A percentile compares a stretch with the other conserved stretches of the same genome.
phyloP scores from a whole-genome alignment of 305 asterid genomes.

The Stenogyne calaminthoides region DNA sequence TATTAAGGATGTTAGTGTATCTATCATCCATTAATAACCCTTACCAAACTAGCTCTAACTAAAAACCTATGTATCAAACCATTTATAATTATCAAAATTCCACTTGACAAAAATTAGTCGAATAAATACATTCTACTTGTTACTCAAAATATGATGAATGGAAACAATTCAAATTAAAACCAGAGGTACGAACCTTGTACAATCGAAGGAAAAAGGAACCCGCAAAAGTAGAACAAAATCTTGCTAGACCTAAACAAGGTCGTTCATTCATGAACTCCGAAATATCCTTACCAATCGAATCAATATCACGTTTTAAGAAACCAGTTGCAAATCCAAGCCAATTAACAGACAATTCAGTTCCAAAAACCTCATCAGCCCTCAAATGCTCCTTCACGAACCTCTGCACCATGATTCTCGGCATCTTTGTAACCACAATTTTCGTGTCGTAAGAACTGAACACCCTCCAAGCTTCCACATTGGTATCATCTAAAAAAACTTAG shows the following conservation, averaged over 20 bases:
- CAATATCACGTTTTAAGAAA: conserved; percentile 42
- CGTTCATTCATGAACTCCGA: conserved; percentile 34
- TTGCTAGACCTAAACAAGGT: conserved; percentile 66
- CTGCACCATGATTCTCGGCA: conserved; percentile 83
- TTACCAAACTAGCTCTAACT: no score
- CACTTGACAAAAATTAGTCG: no score
- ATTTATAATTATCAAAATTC: neutral
- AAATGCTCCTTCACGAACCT: conserved; percentile 80
- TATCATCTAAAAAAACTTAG: conserved; percentile 73
- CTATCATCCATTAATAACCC: no score
- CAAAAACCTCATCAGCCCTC: conserved; percentile 66
- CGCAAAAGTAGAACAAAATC: conserved; percentile 25
- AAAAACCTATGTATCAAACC: no score
- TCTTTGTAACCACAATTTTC: conserved; percentile 68
- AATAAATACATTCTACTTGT: no score
- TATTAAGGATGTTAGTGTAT: no score
- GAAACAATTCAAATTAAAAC: neutral
- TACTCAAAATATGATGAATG: no score
- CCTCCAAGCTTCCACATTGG: conserved; percentile 65
- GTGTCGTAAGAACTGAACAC: conserved; percentile 47
- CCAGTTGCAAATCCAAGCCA: conserved; percentile 75
- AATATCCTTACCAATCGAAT: conserved; percentile 34
- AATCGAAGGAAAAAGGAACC: conserved; percentile 44
- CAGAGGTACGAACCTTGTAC: conserved; percentile 47
- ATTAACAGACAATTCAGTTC: conserved; percentile 53